Percentiles rank a stretch among this genome's conserved stretches.
Evolutionary conservation across 257 asterid species (phyloP).

Genomic region (Coffea eugenioides): DNA sequence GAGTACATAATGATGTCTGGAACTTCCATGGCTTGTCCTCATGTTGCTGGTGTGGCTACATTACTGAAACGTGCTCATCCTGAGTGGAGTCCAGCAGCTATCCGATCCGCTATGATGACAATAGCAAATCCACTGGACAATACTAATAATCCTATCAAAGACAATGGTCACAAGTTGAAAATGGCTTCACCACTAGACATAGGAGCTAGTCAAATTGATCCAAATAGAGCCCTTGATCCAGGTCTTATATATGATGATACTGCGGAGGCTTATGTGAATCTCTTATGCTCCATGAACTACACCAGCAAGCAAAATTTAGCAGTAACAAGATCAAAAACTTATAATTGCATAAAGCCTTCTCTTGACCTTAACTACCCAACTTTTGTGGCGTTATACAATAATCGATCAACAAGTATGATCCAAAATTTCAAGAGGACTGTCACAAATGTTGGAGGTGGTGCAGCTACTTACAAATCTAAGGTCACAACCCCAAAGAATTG

Average conservation of each 20-base stretch:
- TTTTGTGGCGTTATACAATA: conserved; percentile 12
- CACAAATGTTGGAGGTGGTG: conserved; percentile 26
- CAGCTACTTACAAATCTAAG: conserved; percentile 5
- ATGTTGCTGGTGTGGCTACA: conserved; percentile 10
- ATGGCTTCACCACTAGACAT: conserved; percentile 23
- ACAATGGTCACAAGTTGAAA: neutral
- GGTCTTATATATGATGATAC: conserved; percentile 26
- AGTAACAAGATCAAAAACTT: conserved; percentile 12
- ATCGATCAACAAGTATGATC: neutral
- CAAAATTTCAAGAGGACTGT: conserved; percentile 23
- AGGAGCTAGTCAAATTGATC: conserved; percentile 31
- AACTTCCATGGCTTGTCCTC: conserved; percentile 15
- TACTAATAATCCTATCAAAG: conserved; percentile 7
- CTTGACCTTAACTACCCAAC: conserved; percentile 29
- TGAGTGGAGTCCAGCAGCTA: conserved; percentile 15
- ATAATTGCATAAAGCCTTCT: conserved; percentile 23
- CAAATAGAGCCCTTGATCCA: conserved; percentile 28
- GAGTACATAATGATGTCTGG: conserved; percentile 9
- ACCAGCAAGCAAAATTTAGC: conserved; percentile 16
- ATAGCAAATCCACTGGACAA: conserved; percentile 14
- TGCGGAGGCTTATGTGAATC: conserved; percentile 26
- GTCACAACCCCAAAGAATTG: conserved; percentile 15
- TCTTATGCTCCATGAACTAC: conserved; percentile 29
- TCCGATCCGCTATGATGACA: conserved; percentile 28
- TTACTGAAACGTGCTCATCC: conserved; percentile 6